Percentiles rank a stretch among this genome's conserved stretches.
phyloP scores from a whole-genome alignment of 805 yeast species.

The Cyberlindnera mississippiensis region DNA sequence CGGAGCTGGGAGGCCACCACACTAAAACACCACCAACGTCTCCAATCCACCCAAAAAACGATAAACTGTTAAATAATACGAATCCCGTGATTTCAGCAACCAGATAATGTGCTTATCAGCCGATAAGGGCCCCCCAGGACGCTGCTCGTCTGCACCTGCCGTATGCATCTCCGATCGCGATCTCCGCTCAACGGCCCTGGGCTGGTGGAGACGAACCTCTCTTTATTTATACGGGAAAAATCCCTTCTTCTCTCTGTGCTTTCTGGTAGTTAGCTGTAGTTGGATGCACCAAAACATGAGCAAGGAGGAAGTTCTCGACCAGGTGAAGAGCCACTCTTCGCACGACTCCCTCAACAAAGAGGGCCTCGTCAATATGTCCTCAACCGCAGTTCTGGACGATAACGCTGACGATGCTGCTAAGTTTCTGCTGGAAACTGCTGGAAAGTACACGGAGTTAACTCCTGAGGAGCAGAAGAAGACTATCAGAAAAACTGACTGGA shows the following conservation, averaged over 20 bases:
- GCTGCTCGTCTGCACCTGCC: no score
- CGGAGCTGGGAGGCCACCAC: no score
- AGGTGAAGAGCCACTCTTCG: constrained; percentile 9
- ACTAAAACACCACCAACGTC: no score
- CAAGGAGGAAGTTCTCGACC: constrained; percentile 6
- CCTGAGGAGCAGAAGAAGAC: constrained; percentile 30
- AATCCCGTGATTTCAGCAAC: no score
- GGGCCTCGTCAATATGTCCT: constrained; percentile 4
- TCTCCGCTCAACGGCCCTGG: no score
- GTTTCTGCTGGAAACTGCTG: constrained; percentile 24
- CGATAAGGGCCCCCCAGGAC: no score
- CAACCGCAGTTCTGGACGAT: constrained; percentile 3
- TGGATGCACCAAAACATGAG: no score
- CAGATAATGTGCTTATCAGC: no score
- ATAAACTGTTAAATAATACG: no score
- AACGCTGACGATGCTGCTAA: constrained; percentile 26
- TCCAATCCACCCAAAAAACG: no score
- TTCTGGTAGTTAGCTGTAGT: no score
- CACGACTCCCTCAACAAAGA: constrained; percentile 8
- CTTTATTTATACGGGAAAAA: not conserved
- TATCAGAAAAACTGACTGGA: constrained; percentile 36
- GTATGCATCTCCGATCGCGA: no score
- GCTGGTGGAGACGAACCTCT: not conserved
- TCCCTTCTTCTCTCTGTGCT: not conserved
- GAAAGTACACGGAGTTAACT: constrained; percentile 24